Percentiles rank a stretch among this genome's conserved stretches.
These are phyloP conservation scores for Trypanosoma boissoni DNA, from an alignment of 208 protist species.

Conservation along the genomic window DNA sequence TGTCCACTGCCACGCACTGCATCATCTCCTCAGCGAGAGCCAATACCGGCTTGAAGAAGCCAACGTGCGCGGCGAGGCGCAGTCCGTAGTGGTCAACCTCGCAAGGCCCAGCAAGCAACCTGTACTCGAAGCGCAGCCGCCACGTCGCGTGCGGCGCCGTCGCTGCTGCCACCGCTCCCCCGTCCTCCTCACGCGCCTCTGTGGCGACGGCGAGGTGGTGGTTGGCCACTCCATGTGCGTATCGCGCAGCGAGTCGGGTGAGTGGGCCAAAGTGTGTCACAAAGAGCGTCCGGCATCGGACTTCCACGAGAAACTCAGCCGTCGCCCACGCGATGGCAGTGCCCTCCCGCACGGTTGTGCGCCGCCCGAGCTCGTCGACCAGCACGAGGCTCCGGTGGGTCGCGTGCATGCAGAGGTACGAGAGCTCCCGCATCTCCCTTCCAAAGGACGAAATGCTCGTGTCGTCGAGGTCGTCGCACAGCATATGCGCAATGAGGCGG, in stretches of 20 bases:
- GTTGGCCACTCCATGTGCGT: conserved; percentile 30
- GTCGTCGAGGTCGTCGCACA: conserved; percentile 69
- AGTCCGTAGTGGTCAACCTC: conserved; percentile 59
- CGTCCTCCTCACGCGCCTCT: background rate
- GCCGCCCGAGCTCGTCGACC: conserved; percentile 97
- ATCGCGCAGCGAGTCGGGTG: conserved; percentile 17
- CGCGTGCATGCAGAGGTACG: conserved; percentile 75
- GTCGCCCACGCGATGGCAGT: conserved; percentile 95
- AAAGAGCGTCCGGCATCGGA: conserved; percentile 25
- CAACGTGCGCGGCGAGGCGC: conserved; percentile 40
- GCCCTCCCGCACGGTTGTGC: conserved; percentile 94
- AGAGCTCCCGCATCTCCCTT: conserved; percentile 68
- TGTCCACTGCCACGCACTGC: conserved; percentile 15
- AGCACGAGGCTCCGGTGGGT: conserved; percentile 94
- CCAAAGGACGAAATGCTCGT: conserved; percentile 62
- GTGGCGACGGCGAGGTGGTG: conserved; percentile 43
- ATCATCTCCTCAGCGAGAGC: conserved; percentile 28
- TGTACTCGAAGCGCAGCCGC: conserved; percentile 26
- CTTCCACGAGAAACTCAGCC: conserved; percentile 55
- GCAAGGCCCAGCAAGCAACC: conserved; percentile 49
- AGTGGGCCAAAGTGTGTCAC: conserved; percentile 42
- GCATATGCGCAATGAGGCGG: conserved; percentile 73
- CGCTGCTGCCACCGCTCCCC: background rate
- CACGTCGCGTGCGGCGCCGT: background rate
- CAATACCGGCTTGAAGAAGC: conserved; percentile 48